Evolutionary conservation across 805 yeast genomes (phyloP).

Genomic region (Candida xyloterini): DNA sequence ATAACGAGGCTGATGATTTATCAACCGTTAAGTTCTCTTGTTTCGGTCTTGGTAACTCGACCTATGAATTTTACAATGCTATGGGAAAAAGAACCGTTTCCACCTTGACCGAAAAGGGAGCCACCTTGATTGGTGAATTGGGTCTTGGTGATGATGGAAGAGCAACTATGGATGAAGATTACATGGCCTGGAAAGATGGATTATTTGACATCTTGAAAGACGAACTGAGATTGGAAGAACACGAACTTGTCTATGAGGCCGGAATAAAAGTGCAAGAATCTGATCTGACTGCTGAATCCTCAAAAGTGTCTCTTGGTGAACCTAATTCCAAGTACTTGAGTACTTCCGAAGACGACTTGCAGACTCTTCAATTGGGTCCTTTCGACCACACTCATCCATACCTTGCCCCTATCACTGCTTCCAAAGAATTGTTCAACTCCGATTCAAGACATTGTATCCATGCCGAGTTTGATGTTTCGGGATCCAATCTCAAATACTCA

Average conservation of each 20-base stretch:
- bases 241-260: conserved; percentile 77
- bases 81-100: conserved; percentile 64
- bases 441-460: conserved; percentile 79
- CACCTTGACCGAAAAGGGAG: conserved; percentile 61
- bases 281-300: conserved; percentile 31
- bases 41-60: conserved; percentile 92
- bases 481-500: conserved; percentile 72
- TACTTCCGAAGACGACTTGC: conserved; percentile 33
- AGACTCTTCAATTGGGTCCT: conserved; percentile 56
- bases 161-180: conserved; percentile 95
- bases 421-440: conserved; percentile 71
- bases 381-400: conserved; percentile 81
- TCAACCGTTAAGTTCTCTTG: conserved; percentile 62
- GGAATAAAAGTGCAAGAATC: conserved; percentile 43
- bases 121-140: conserved; percentile 64
- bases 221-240: conserved; percentile 69
- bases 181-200: conserved; percentile 84
- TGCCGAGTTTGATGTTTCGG: conserved; percentile 79
- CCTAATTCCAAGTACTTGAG: conserved; percentile 58
- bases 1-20: conserved; percentile 55
- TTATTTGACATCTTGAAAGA: conserved; percentile 64
- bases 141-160: conserved; percentile 96
- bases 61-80: conserved; percentile 88
- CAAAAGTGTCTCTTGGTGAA: conserved; percentile 73
- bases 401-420: conserved; percentile 58